These are phyloP conservation scores for Triangularia verruculosa DNA, from an alignment of 2,329 filamentous ascomycete species.

Conservation along the genomic window DNA sequence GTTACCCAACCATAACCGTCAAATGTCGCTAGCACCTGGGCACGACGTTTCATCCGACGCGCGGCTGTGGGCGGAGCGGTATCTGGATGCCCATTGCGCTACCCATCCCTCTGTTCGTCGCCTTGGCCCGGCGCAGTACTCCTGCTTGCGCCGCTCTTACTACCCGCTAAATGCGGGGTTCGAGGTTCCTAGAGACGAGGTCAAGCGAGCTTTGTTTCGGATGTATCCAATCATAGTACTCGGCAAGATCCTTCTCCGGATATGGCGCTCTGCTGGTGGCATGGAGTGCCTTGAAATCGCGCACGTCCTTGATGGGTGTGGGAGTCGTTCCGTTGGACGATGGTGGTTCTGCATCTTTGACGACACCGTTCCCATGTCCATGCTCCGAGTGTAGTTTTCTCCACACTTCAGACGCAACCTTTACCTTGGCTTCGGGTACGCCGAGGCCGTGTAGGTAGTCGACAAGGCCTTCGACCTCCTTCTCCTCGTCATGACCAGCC, in stretches of 20 bases:
- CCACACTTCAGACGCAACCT: conserved; percentile 40
- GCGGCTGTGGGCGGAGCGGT: too few species aligned
- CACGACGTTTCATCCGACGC: too few species aligned
- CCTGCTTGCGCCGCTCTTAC: too few species aligned
- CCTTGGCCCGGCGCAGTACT: too few species aligned
- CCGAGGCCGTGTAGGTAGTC: conserved; percentile 47
- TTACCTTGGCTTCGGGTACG: conserved; percentile 48
- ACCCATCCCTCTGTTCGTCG: too few species aligned
- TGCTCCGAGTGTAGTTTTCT: conserved; percentile 36
- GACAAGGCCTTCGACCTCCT: conserved; percentile 50
- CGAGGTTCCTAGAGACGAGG: too few species aligned
- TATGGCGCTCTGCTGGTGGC: conserved; percentile 68
- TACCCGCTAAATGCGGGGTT: too few species aligned
- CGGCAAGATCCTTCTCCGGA: conserved; percentile 70
- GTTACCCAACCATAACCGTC: too few species aligned
- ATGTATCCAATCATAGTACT: conserved; percentile 89
- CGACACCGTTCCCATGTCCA: conserved; percentile 25
- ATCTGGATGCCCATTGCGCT: too few species aligned
- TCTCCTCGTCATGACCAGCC: conserved; percentile 43
- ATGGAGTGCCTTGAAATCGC: conserved; percentile 75
- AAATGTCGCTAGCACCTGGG: too few species aligned
- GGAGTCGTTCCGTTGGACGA: conserved; percentile 52
- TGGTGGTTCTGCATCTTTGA: conserved; percentile 30
- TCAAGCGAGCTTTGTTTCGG: too few species aligned
- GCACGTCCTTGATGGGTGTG: conserved; percentile 71